A percentile compares a stretch with the other conserved stretches of the same genome.
Conservation (phyloP, 2,329 filamentous ascomycete species). For the Botrytis byssoidea region DNA sequence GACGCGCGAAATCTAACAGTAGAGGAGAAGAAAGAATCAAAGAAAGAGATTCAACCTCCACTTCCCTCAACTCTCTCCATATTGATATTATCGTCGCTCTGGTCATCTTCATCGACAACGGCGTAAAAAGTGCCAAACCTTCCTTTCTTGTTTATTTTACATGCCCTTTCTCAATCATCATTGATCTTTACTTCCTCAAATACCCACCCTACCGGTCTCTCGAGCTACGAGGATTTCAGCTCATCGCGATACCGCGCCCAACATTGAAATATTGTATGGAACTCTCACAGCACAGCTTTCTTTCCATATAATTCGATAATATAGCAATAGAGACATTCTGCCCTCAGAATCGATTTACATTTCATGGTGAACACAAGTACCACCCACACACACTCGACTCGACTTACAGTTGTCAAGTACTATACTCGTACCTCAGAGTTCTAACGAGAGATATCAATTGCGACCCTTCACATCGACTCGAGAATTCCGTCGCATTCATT, state of each 20-base stretch:
- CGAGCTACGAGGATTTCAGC: not conserved
- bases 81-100: not conserved
- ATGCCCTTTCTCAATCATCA: not conserved
- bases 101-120: not conserved
- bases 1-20: not conserved
- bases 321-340: not conserved
- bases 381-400: not conserved
- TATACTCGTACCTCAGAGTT: not conserved
- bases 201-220: not conserved
- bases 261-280: not conserved
- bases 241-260: not conserved
- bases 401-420: not conserved
- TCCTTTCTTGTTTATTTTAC: not conserved
- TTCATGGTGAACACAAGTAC: not conserved
- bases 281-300: not conserved
- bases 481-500: not conserved
- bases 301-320: not conserved
- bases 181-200: not conserved
- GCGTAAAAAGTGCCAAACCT: not conserved
- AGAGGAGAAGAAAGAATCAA: not conserved
- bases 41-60: not conserved
- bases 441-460: not conserved
- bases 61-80: not conserved
- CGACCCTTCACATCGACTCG: slow-evolving; percentile 12
- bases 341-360: not conserved